Conservation (phyloP, 2,329 filamentous ascomycete species). For the Fusarium ambrosium region DNA sequence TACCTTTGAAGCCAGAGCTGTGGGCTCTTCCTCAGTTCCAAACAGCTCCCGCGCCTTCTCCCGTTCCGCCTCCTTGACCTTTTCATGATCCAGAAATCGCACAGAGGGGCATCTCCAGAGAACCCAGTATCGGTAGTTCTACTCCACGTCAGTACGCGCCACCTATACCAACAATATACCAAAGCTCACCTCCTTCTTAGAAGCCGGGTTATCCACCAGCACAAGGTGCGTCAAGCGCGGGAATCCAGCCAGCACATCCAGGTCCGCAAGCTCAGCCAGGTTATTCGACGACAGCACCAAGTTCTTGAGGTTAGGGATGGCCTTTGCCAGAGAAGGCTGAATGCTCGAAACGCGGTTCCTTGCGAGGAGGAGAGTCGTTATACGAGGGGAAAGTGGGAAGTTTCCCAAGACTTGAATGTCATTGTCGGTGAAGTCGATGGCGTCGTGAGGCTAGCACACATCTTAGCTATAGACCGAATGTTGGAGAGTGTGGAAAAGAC, state of each 20-base stretch:
- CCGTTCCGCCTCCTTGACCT: constrained; percentile 90
- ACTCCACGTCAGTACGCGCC: constrained; percentile 17
- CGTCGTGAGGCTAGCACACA: constrained; percentile 82
- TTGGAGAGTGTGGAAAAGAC: constrained; percentile 52
- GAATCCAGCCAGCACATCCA: constrained; percentile 83
- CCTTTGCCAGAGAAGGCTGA: constrained; percentile 79
- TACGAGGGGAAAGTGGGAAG: constrained; percentile 90
- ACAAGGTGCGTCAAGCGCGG: constrained; percentile 82
- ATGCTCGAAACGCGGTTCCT: constrained; percentile 90
- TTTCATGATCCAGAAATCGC: constrained; percentile 91
- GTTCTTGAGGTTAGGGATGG: constrained; percentile 84
- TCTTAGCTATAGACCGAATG: not conserved
- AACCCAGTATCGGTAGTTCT: constrained; percentile 95
- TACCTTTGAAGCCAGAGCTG: constrained; percentile 81
- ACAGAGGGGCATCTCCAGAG: constrained; percentile 88
- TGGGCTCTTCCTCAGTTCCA: constrained; percentile 82
- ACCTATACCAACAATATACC: not conserved
- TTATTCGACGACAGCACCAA: constrained; percentile 88
- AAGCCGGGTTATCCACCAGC: constrained; percentile 88
- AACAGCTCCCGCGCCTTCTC: constrained; percentile 83
- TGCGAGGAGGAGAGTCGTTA: constrained; percentile 89
- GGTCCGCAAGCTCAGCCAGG: constrained; percentile 84
- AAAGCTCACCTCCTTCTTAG: constrained; percentile 85
- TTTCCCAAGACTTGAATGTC: constrained; percentile 91
- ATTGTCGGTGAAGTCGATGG: constrained; percentile 98